Base-by-base conservation (phyloP, 129 eudicot genomes). In the Flaveria robusta region DNA sequence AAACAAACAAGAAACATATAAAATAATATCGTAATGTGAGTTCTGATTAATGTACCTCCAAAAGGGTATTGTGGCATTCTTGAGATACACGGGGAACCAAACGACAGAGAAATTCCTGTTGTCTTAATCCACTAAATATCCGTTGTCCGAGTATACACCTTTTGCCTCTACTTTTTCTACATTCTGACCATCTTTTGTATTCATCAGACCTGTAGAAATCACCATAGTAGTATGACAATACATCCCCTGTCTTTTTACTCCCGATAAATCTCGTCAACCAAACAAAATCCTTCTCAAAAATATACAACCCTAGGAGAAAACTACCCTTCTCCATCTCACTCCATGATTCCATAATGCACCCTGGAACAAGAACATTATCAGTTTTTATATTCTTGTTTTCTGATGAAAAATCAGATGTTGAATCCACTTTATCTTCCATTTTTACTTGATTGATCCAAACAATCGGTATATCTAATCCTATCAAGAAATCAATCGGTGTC, bases 271-370 rank as follows among this genome's bases (percentile, higher is more conserved):
- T 67, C 62, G 74, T 82, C 59, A 92, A 71, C 20, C 67, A 69
- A 43, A 77, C 87, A 81, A 92, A 88, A 47, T 92, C 78, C 86
- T 87, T 92, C 78, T 71, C 77, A 69, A 87, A 92, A 19, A 92
- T 86, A 79, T 89, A 92, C 81, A 92, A 70, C 43, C 91, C 96
- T 45, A 92, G 89, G 47, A 92, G 76, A 62, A 92, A 89, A 31
- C 91, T 84, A 16, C 76, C 84, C 87, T 51, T 85, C 77, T 89
- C 96, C 7, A 77, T 37, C 41, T 76, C 87, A 77, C 74, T 84
- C 97, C 96, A 92, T 9, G 58, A 15, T 37, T 82, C 81, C 37
- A 46, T 39, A 41, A 19, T 18, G 11, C 64, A 20, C 37, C 92
- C 92, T 49, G 96, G 97, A 70, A 89, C 92, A 74, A 83, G 77